Evolutionary conservation across 108 stramenopile species (phyloP).

Genomic region (Halocafeteria seosinensis): DNA sequence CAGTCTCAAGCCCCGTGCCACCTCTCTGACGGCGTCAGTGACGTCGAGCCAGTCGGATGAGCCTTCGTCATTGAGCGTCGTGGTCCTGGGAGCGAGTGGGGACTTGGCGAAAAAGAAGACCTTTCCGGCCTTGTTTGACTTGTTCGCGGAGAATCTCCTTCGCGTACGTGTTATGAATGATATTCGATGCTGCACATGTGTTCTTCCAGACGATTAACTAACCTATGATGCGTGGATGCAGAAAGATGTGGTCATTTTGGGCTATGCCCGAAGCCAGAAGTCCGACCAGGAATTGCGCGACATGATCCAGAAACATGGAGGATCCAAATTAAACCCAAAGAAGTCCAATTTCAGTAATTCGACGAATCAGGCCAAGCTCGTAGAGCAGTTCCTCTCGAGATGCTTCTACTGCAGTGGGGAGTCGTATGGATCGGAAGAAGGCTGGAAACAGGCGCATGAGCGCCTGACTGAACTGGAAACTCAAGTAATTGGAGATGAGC

Average conservation of each 20-base stretch:
- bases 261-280: constrained; percentile 71
- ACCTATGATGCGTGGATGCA: too few relatives aligned
- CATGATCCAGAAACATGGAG: constrained; percentile 50
- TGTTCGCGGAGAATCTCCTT: constrained; percentile 53
- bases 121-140: constrained; percentile 67
- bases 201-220: too few relatives aligned
- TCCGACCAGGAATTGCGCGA: constrained; percentile 57
- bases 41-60: too few relatives aligned
- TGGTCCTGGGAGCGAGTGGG: constrained; percentile 70
- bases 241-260: constrained; percentile 49
- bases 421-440: constrained; percentile 63
- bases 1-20: too few relatives aligned
- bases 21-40: too few relatives aligned
- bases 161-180: too few relatives aligned
- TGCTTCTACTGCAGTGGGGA: constrained; percentile 53
- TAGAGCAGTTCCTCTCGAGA: constrained; percentile 49
- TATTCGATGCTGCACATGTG: too few relatives aligned
- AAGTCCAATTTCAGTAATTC: not conserved
- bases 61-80: not conserved
- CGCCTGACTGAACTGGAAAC: constrained; percentile 13
- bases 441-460: constrained; percentile 34
- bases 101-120: constrained; percentile 95
- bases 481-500: not conserved
- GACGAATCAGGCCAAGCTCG: constrained; percentile 21
- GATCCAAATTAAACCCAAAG: constrained; percentile 20